phyloP scores from a whole-genome alignment of 192 early-diverging fungal genomes.

The Entophlyctis luteolus region DNA sequence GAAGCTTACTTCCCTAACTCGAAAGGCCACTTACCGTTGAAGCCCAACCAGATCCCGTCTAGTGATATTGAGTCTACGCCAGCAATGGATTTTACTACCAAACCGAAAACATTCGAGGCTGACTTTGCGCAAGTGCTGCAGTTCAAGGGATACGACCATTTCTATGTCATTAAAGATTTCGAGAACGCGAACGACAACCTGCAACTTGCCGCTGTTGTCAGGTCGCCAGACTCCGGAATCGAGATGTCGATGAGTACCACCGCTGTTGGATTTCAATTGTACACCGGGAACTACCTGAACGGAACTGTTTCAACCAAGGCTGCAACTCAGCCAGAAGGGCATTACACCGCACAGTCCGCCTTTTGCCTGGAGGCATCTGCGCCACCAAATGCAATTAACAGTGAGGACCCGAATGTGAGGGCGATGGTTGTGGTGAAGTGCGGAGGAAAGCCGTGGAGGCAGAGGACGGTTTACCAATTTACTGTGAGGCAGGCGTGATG shows the following conservation, averaged over 20 bases:
- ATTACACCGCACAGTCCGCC: conserved; percentile 55
- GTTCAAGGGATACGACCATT: conserved; percentile 79
- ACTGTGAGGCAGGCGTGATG: too few relatives aligned
- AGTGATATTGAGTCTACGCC: conserved; percentile 52
- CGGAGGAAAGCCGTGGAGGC: conserved; percentile 35
- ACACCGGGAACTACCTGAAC: conserved; percentile 75
- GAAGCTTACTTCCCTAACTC: conserved; percentile 43
- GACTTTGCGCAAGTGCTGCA: conserved; percentile 50
- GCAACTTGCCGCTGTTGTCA: conserved; percentile 43
- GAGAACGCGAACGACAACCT: background rate
- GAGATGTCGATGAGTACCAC: conserved; percentile 58
- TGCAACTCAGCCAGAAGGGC: conserved; percentile 33
- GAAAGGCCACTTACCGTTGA: conserved; percentile 53
- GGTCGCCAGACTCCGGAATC: conserved; percentile 57
- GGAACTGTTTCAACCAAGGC: conserved; percentile 43
- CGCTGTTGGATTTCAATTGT: conserved; percentile 76
- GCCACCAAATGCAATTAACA: conserved; percentile 47
- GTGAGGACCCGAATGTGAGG: conserved; percentile 12
- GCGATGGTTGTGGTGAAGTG: conserved; percentile 25
- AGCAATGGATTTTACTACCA: conserved; percentile 53
- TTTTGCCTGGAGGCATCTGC: conserved; percentile 60
- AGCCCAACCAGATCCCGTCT: conserved; percentile 65
- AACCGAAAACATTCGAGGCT: conserved; percentile 50
- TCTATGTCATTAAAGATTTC: conserved; percentile 47
- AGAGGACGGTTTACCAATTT: conserved; percentile 34